Conservation (phyloP, 2,329 filamentous ascomycete species). For the Torrubiellomyces zombiae region DNA sequence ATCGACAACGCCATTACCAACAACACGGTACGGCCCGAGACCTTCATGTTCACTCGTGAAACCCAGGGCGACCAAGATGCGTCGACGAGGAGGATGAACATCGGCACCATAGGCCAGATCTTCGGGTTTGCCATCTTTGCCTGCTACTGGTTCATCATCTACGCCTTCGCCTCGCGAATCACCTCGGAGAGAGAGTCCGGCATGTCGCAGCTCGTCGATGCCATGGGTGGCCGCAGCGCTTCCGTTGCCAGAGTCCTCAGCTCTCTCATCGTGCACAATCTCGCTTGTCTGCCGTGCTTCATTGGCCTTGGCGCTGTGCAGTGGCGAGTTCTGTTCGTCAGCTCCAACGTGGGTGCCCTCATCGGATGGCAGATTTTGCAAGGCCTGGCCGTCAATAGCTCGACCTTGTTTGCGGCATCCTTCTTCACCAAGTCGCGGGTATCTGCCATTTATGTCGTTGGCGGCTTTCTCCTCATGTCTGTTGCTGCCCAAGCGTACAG, state of each 20-base stretch:
- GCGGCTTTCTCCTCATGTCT: constrained; percentile 13
- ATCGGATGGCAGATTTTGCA: constrained; percentile 29
- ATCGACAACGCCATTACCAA: constrained; percentile 15
- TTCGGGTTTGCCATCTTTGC: constrained; percentile 11
- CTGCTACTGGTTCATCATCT: constrained; percentile 8
- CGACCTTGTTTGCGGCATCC: constrained; percentile 37
- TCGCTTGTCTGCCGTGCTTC: constrained; percentile 18
- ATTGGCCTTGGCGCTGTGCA: constrained; percentile 22
- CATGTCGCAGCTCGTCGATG: constrained; percentile 15
- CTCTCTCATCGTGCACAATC: constrained; percentile 11
- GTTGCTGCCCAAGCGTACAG: constrained; percentile 7
- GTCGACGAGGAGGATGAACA: background rate
- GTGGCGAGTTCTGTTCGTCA: constrained; percentile 12
- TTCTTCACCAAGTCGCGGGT: constrained; percentile 18
- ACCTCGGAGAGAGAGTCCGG: constrained; percentile 15
- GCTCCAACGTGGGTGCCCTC: constrained; percentile 13
- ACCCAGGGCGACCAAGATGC: constrained; percentile 4
- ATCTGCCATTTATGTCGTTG: constrained; percentile 14
- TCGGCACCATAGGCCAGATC: constrained; percentile 5
- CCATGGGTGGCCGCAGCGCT: constrained; percentile 26
- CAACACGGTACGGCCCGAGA: constrained; percentile 6
- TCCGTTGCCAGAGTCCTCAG: constrained; percentile 9
- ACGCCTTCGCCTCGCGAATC: constrained; percentile 8
- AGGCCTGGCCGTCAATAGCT: constrained; percentile 40
- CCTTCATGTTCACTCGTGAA: constrained; percentile 7